These are phyloP conservation scores for Blastobotrys proliferans DNA, from an alignment of 1,139 yeast species.

Conservation along the genomic window DNA sequence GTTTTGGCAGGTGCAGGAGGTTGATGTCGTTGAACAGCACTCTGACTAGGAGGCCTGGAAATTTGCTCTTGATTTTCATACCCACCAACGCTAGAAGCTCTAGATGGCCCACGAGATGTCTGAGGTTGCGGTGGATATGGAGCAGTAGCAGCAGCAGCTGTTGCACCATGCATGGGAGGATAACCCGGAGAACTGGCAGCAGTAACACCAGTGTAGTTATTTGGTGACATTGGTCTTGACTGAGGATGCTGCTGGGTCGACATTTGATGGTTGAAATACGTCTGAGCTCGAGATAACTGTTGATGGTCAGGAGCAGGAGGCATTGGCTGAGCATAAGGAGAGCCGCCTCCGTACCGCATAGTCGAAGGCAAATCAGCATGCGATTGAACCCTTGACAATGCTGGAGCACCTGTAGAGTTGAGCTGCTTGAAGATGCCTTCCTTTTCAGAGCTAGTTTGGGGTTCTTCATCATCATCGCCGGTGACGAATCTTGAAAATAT, in stretches of 20 bases:
- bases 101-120: constrained; percentile 3
- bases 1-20: constrained; percentile 5
- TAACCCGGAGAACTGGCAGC: no score
- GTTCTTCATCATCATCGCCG: constrained; percentile 59
- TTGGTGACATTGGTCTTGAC: constrained; percentile 7
- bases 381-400: constrained; percentile 15
- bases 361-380: constrained; percentile 14
- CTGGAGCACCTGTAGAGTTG: constrained; percentile 7
- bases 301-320: not conserved
- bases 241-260: not conserved
- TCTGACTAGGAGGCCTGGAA: constrained; percentile 7
- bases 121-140: not conserved
- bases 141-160: not conserved
- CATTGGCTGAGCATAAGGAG: not conserved
- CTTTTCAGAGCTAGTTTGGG: constrained; percentile 34
- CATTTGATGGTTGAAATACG: not conserved
- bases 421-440: constrained; percentile 32
- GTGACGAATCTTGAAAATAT: constrained; percentile 85
- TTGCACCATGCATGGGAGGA: not conserved
- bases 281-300: constrained; percentile 1
- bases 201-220: not conserved
- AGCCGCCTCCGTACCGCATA: not conserved
- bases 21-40: not conserved
- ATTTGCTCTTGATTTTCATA: not conserved
- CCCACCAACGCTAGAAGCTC: constrained; percentile 11